Evolutionary conservation across 768 basidiomycete species (phyloP), one percentile per base, ranked within the genome.

Genomic region (Ramaria rubella): DNA sequence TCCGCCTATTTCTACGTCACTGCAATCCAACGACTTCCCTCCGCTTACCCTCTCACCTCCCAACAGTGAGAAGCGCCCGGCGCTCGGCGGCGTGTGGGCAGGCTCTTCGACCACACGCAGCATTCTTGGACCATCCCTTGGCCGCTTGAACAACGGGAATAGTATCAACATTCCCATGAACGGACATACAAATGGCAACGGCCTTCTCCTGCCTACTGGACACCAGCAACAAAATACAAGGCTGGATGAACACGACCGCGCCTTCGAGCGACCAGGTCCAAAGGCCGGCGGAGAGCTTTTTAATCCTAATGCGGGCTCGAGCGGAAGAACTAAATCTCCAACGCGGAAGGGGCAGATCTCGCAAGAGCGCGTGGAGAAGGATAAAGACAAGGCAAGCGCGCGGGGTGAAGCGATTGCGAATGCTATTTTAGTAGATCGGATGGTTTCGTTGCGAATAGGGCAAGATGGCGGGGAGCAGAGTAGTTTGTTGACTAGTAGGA

Each of bases 31-130:
- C 3, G 87, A 90, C 69, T 89, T 89, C 61, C 87, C 87, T 5
- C 87, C 87, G 9, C 70, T 89, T 43, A 40, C 55, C 2, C 8
- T 56, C 31, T 77, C 77, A 11, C 71, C 80, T 9, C 52, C 38
- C 15, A 58, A 58, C 26, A 34, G 26, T 9, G 45, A 58, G 23
- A 43, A 42, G 11, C 64, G 73, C 5, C 82, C 83, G 3, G 70
- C 73, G 1, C 78, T 78, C 5, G 73, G 74, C 27, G 87, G 88
- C 24, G 88, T 84, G 23, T 91, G 89, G 89, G 81, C 78, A 21
- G 85, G 83, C 60, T 68, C 79, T 26, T 72, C 80, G 24, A 73
- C 72, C 24, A 71, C 72, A 21, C 75, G 83, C 14, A 74, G 83
- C 21, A 74, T 81, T 58, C 75, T 87, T 42, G 69, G 74, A 58